phyloP scores from a whole-genome alignment of 148 eudicot genomes.

The Rhododendron simsii region DNA sequence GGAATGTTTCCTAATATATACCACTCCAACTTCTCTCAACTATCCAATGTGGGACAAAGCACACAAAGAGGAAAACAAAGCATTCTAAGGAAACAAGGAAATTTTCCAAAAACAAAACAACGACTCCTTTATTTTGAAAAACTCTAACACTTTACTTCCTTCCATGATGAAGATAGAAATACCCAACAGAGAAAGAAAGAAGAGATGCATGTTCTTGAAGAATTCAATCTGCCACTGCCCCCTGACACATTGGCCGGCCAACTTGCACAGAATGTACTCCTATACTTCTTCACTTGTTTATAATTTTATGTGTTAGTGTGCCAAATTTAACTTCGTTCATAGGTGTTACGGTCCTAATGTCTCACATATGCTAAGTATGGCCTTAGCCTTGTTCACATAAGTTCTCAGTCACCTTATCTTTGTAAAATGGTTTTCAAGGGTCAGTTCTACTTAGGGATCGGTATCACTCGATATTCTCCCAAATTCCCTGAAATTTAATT shows the following conservation, averaged over 20 bases:
- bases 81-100: too few relatives aligned
- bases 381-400: background rate
- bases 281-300: background rate
- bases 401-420: background rate
- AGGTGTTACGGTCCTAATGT: background rate
- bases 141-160: too few relatives aligned
- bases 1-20: too few relatives aligned
- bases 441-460: background rate
- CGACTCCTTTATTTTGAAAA: too few relatives aligned
- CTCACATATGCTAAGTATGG: background rate
- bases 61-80: too few relatives aligned
- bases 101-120: too few relatives aligned
- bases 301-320: background rate
- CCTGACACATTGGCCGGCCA: background rate
- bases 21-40: too few relatives aligned
- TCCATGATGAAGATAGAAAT: background rate
- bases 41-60: too few relatives aligned
- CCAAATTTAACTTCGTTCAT: background rate
- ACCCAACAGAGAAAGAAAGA: background rate
- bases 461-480: background rate
- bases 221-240: constrained; percentile 2
- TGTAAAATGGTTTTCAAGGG: background rate
- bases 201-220: background rate
- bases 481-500: background rate
- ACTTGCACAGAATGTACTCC: background rate